Base-by-base conservation (phyloP, 306 rosid genomes). In the Sicyos edulis region DNA sequence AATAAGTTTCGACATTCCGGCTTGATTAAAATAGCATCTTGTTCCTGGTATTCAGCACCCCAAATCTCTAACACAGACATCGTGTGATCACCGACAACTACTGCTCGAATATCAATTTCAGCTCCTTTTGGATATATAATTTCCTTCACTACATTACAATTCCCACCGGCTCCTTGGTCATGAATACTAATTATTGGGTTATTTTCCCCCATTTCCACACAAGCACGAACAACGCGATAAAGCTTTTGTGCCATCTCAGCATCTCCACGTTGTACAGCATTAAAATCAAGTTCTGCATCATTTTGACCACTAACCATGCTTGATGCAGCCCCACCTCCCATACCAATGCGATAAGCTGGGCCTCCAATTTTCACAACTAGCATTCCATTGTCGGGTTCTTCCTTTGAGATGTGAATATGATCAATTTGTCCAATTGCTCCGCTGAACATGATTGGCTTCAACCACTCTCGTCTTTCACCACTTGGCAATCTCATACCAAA, bases 251-350 rank as follows among this genome's bases (percentile, higher is more conserved):
- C 86, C 97, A 92, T 92, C 84, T 92, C 97, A 62, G 96, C 97
- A 80, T 92, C 97, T 71, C 97, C 97, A 55, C 96, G 92, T 77
- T 92, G 97, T 29, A 92, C 96, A 42, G 96, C 97, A 80, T 89
- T 92, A 76, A 92, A 92, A 86, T 89, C 97, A 82, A 92, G 95
- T 70, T 92, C 96, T 9, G 87, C 95, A 17, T 86, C 92, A 79
- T 92, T 92, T 80, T 92, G 96, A n/a, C 96, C 98, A 76, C 98
- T 90, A 45, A 90, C 96, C 98, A 90, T 90, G 81, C 98, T 92
- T 0, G 98, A 89, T 26, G 98, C 98, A 58, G 95, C 98, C 66
- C 97, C 97, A 13, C 97, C 96, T 66, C 96, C 97, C 95, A 92
- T 89, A 55, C 97, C 96, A 74, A 89, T 92, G 26, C 95, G 96